A percentile compares a stretch with the other conserved stretches of the same genome.
Conservation (phyloP, 2,329 filamentous ascomycete genomes). For the Colletotrichum sublineola region DNA sequence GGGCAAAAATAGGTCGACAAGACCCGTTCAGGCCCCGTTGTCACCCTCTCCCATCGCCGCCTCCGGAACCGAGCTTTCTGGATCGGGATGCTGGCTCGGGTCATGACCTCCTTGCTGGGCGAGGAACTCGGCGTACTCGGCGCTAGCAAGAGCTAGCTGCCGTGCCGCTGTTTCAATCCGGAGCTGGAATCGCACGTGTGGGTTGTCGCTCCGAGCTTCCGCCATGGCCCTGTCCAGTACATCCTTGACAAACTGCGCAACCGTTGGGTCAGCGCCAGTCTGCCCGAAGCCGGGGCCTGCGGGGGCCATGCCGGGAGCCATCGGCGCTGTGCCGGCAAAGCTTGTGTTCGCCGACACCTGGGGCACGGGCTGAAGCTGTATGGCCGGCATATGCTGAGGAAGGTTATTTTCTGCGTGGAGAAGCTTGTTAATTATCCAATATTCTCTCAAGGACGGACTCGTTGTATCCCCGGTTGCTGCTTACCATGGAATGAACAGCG, state of each 20-base stretch:
- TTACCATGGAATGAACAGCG: slow-evolving; percentile 72
- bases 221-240: slow-evolving; percentile 62
- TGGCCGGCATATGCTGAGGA: slow-evolving; percentile 52
- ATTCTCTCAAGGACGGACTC: not conserved
- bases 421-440: slow-evolving; percentile 5
- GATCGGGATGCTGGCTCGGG: slow-evolving; percentile 45
- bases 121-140: slow-evolving; percentile 63
- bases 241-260: slow-evolving; percentile 51
- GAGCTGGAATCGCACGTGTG: slow-evolving; percentile 61
- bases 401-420: slow-evolving; percentile 59
- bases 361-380: slow-evolving; percentile 49
- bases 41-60: slow-evolving; percentile 42
- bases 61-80: slow-evolving; percentile 38
- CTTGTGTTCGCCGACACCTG: slow-evolving; percentile 48
- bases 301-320: slow-evolving; percentile 47
- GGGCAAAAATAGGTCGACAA: not conserved
- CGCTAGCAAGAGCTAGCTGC: slow-evolving; percentile 66
- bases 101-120: slow-evolving; percentile 48
- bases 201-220: slow-evolving; percentile 59
- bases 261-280: slow-evolving; percentile 27
- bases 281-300: slow-evolving; percentile 45
- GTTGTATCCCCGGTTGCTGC: slow-evolving; percentile 39
- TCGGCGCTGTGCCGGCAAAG: slow-evolving; percentile 48
- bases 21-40: slow-evolving; percentile 30
- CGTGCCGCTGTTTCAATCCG: slow-evolving; percentile 67